Base-by-base conservation (phyloP, 2,329 filamentous ascomycete species). In the Orbilia javanica region DNA sequence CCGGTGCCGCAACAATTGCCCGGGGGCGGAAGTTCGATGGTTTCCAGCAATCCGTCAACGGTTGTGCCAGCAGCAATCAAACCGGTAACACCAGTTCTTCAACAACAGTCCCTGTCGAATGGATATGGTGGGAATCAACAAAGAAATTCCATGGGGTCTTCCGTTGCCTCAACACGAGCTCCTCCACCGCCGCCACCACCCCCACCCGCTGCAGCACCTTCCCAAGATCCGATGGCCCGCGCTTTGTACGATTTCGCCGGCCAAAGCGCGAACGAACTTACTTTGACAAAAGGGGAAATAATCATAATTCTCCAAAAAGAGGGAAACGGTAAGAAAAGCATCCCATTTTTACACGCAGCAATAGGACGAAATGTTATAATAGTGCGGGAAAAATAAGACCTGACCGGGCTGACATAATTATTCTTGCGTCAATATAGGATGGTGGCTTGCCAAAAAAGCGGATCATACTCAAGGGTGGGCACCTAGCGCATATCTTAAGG, bases 221-320 rank as follows among this genome's bases (percentile, higher is more conserved):
- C 88, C 8, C 87, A 87, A 82, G 95, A 94, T 84, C 89, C 93
- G 29, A 93, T 91, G 81, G 96, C 92, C 82, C 96, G 94, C 86
- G 96, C 94, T 3, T 84, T 98, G 55, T 99, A 98, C 84, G 94
- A 97, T 82, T 99, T 98, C 84, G 88, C 87, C 68, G 94, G 94
- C 15, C 91, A 95, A 81, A 93, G 89, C 79, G 55, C 39, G 42
- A 97, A 96, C 80, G 94, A 98, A 84, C 87, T 99, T 64, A 91
- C 92, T 15, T 89, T 99, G 80, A 88, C 84, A 73, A 90, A 92
- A 62, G 94, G 92, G 63, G 92, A 98, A 79, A 85, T 97, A 60
- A 89, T 99, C 66, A 90, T 96, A 83, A 90, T 99, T 82, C 89
- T 96, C n/a, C 92, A 96, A 83, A 97, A 97, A 85, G 95, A 97